These are phyloP conservation scores for Galerina sulciceps DNA, from an alignment of 768 basidiomycete species.

Conservation along the genomic window DNA sequence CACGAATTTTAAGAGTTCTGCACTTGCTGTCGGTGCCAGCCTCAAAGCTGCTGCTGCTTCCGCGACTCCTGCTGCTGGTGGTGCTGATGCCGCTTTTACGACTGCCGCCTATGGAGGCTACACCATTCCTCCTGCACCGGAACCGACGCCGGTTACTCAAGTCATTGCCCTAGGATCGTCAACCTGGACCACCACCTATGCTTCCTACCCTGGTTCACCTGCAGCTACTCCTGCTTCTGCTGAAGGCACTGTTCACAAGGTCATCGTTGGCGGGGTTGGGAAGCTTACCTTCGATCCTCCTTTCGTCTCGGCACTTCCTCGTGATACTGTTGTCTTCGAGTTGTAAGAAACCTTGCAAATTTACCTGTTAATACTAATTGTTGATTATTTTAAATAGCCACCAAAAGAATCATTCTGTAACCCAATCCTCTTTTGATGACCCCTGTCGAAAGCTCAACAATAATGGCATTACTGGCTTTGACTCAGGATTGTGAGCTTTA, in stretches of 20 bases:
- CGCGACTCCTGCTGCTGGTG: conserved; percentile 28
- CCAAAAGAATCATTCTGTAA: conserved; percentile 71
- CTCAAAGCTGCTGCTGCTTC: conserved; percentile 47
- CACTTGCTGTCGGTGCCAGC: conserved; percentile 56
- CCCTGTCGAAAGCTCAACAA: conserved; percentile 54
- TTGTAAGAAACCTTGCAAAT: conserved; percentile 43
- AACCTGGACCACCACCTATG: conserved; percentile 62
- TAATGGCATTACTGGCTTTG: conserved; percentile 48
- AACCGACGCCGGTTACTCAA: conserved; percentile 44
- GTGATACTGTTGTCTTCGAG: conserved; percentile 62
- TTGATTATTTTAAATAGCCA: conserved; percentile 40
- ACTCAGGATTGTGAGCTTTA: conserved; percentile 58
- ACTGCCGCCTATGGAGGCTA: conserved; percentile 56
- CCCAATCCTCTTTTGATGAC: conserved; percentile 62
- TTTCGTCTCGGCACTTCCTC: conserved; percentile 49
- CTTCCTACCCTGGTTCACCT: conserved; percentile 57
- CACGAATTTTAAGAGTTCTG: conserved; percentile 60
- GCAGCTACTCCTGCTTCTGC: conserved; percentile 54
- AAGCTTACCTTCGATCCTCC: conserved; percentile 55
- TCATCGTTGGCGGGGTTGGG: conserved; percentile 57
- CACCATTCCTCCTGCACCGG: conserved; percentile 56
- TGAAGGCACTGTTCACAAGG: conserved; percentile 51
- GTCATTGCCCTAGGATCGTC: conserved; percentile 47
- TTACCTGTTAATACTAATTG: neutral
- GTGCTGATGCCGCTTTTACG: conserved; percentile 25